Base-by-base conservation (phyloP, 2,329 filamentous ascomycete genomes). In the Fusarium cicatricum region DNA sequence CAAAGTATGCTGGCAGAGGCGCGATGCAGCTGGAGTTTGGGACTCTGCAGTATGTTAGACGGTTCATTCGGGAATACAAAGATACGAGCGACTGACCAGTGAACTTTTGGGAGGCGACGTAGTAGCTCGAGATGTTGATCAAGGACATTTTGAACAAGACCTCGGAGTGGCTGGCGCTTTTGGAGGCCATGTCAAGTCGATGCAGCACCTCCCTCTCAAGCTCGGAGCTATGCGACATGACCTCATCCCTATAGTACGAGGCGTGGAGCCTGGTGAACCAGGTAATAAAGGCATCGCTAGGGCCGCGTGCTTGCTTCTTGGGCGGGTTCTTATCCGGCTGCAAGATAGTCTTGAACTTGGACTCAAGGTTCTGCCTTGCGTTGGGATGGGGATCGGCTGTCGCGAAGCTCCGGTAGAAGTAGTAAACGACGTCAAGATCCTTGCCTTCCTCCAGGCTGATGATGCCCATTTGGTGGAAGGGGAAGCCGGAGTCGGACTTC, bases 201-300 rank as follows among this genome's bases (percentile, higher is more conserved):
- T 89, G 88, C 56, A 97, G 80, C 11, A 98, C 90, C 72, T 97
- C 92, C 53, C 86, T 86, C 74, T 97, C 93, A 23, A 97, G 79
- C 71, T 96, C 92, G 48, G 89, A 85, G 61, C 92, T 90, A 58
- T 89, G 86, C 1, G 85, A 77, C 66, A 95, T 93, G 38, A 87
- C 82, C 55, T 89, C 82, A 28, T 91, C 92, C 58, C 88, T 88
- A 75, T 90, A 94, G 73, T 91, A 94, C 70, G 89, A 87, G 41
- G 91, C 91, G 71, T 97, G 94, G 37, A 97, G 83, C 65, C 90
- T 88, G 55, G 94, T 84, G 68, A 97, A 96, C 89, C 92, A 95
- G 45, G 86, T 85, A 40, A 88, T 80, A 51, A 97, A 82, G 31
- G 87, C 85, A 62, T 87, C 84, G 33, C 83, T 81, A 2, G 83